phyloP scores from a whole-genome alignment of 306 rosid genomes.

The Trifolium dubium region DNA sequence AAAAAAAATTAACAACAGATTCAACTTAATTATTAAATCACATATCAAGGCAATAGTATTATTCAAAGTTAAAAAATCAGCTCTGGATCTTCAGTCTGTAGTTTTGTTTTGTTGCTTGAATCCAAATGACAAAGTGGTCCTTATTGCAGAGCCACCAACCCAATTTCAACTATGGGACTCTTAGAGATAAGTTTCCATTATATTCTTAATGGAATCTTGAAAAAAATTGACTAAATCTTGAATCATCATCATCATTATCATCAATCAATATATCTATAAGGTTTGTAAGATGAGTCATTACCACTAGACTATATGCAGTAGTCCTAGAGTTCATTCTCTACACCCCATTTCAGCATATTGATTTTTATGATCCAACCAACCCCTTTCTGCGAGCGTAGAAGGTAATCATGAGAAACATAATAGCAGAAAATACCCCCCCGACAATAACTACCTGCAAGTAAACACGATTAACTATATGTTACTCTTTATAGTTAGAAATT shows the following conservation, averaged over 20 bases:
- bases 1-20: slow-evolving; percentile 12
- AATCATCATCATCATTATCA: slow-evolving; percentile 1
- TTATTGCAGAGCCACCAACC: background rate
- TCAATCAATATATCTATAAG: background rate
- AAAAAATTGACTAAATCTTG: slow-evolving; percentile 25
- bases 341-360: slow-evolving; percentile 26
- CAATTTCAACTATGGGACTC: background rate
- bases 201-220: background rate
- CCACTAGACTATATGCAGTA: background rate
- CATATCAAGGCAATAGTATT: background rate
- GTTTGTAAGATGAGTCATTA: slow-evolving; percentile 18
- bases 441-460: slow-evolving; percentile 62
- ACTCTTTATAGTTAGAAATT: slow-evolving; percentile 27
- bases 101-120: slow-evolving; percentile 11
- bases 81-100: background rate
- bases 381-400: slow-evolving; percentile 76
- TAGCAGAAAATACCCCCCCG: slow-evolving; percentile 48
- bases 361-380: slow-evolving; percentile 69
- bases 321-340: slow-evolving; percentile 31
- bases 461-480: slow-evolving; percentile 2
- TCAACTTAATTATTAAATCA: slow-evolving; percentile 31
- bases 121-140: slow-evolving; percentile 23
- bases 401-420: slow-evolving; percentile 49
- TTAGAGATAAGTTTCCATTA: background rate
- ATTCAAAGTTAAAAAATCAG: slow-evolving; percentile 30